Evolutionary conservation across 2,329 filamentous ascomycete species (phyloP), one percentile per base, ranked within the genome.

Genomic region (Botryotinia narcissicola): DNA sequence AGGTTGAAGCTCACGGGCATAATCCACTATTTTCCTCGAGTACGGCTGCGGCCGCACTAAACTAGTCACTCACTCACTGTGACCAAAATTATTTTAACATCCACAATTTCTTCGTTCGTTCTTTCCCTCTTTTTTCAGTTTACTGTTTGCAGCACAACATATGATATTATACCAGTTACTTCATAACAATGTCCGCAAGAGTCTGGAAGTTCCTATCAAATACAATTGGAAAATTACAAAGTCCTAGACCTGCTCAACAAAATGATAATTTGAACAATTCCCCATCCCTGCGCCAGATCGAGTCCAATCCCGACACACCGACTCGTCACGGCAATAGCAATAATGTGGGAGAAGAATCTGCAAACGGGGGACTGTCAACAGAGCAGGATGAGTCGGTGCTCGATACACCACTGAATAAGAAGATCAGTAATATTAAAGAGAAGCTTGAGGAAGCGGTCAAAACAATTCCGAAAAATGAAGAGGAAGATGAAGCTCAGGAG

Each of bases 61-160:
- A 68, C 66, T 68, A 68, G 66, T 68, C 66, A 68, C 51, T 57
- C n/a, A 57, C 6, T 18, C 51, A 32, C 48, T 68, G 66, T 68
- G 66, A 68, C 66, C 22, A 32, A 68, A 68, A 57, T 68, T 68
- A 57, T 68, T 57, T 68, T 40, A 63, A 37, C 64, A 57, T 42
- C 66, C 46, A 68, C 48, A 68, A 42, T 48, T 44, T 42, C 54
- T 57, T 42, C 54, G 12, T 44, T 32, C 44, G 20, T 29, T 7
- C 66, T 57, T 57, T 42, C 35, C 32, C 40, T 42, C 66, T 18
- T 32, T 20, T 20, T 42, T 6, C 48, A n/a, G 3, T 68, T 16
- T 42, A n/a, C 48, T 8, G 22, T 3, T 42, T 16, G 20, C 40
- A 37, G 54, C 20, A 29, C 46, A 40, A 32, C 16, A 25, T 6